phyloP scores from a whole-genome alignment of 768 basidiomycete species.

The Thelephora ganbajun region DNA sequence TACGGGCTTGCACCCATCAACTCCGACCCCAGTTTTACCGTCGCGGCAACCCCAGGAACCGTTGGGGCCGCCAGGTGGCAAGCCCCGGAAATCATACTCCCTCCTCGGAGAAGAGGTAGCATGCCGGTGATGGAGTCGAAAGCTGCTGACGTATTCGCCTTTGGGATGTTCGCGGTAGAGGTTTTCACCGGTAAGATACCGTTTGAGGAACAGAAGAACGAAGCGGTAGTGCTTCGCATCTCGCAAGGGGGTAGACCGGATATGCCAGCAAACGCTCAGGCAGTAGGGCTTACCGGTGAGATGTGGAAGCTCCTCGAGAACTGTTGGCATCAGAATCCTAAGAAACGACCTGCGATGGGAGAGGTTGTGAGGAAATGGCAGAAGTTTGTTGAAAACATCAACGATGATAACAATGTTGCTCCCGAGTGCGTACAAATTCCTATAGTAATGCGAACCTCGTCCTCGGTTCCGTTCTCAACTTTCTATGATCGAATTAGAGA shows the following conservation, averaged over 20 bases:
- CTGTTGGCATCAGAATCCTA: not conserved
- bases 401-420: no score
- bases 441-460: no score
- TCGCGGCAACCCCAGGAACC: no score
- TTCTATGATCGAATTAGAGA: no score
- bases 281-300: not conserved
- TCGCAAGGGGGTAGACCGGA: not conserved
- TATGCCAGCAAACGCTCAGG: not conserved
- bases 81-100: not conserved
- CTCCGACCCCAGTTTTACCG: not conserved
- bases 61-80: not conserved
- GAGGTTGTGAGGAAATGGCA: not conserved
- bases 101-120: not conserved
- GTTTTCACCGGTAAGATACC: not conserved
- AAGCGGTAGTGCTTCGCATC: not conserved
- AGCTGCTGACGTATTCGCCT: not conserved
- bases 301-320: not conserved
- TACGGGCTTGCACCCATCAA: slow-evolving; percentile 12
- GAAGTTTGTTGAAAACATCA: not conserved
- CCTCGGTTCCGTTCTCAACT: no score
- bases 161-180: not conserved
- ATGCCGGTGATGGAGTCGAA: not conserved
- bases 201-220: not conserved
- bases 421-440: no score
- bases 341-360: not conserved